Percentiles rank a stretch among this genome's conserved stretches.
Conservation (phyloP, 192 early-diverging fungal species). For the Umbelopsis sp. region DNA sequence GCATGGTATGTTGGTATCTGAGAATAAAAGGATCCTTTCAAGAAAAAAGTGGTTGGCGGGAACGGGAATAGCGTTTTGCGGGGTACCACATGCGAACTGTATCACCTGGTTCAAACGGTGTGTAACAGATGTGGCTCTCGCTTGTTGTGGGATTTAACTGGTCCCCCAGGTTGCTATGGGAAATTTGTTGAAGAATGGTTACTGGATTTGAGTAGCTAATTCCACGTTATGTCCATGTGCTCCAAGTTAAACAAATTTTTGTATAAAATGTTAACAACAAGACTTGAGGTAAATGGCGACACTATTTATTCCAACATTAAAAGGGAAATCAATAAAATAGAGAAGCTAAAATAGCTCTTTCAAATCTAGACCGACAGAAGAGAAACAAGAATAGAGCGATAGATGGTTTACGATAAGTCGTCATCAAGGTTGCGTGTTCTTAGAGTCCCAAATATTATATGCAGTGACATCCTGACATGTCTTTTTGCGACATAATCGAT, state of each 20-base stretch:
- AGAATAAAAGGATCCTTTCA: slow-evolving; percentile 3
- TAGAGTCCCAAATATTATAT: too few species aligned
- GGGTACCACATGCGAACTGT: slow-evolving; percentile 18
- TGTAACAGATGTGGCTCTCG: neutral
- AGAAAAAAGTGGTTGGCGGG: slow-evolving; percentile 11
- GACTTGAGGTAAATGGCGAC: too few species aligned
- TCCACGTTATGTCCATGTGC: slow-evolving; percentile 10
- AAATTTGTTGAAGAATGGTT: neutral
- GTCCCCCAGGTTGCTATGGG: neutral
- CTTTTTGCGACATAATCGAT: neutral
- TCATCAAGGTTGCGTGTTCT: too few species aligned
- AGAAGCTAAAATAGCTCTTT: too few species aligned
- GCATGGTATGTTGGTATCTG: slow-evolving; percentile 4
- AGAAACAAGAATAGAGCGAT: too few species aligned
- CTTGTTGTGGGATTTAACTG: too few species aligned
- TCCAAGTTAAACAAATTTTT: neutral
- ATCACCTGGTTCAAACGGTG: neutral
- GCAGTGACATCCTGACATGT: too few species aligned
- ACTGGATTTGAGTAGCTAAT: neutral
- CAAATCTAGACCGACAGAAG: too few species aligned
- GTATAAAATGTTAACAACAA: neutral
- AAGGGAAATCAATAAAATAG: too few species aligned
- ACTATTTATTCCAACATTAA: too few species aligned
- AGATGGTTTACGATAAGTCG: too few species aligned
- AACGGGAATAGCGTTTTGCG: slow-evolving; percentile 11